Percentiles rank a stretch among this genome's conserved stretches.
phyloP scores from a whole-genome alignment of 2,329 filamentous ascomycete species.

The Botrytis sinoallii region DNA sequence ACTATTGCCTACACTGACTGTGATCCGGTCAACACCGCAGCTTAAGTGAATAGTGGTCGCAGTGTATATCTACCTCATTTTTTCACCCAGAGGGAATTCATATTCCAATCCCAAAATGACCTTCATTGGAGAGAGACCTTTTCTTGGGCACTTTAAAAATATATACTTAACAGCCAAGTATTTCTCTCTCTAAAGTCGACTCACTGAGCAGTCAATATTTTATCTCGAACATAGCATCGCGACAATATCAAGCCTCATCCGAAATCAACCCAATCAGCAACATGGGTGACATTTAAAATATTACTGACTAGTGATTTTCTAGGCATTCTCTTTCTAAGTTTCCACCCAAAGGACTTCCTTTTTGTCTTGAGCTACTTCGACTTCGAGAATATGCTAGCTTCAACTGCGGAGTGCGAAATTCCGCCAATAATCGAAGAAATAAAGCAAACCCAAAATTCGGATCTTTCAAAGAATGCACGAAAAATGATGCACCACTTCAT shows the following conservation, averaged over 20 bases:
- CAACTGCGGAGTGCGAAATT: neutral
- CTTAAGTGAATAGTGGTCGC: neutral
- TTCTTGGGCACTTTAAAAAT: neutral
- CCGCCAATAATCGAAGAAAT: neutral
- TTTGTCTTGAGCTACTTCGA: neutral
- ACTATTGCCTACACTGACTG: too few species aligned
- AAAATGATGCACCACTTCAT: neutral
- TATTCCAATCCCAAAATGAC: neutral
- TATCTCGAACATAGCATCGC: neutral
- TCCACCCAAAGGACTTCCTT: neutral
- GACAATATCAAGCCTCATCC: neutral
- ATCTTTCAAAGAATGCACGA: neutral
- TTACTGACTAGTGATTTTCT: neutral
- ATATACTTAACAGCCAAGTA: neutral
- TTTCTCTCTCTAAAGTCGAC: neutral
- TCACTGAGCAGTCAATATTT: neutral
- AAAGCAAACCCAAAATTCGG: neutral
- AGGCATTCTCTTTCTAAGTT: neutral
- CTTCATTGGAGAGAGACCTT: neutral
- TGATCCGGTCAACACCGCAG: neutral
- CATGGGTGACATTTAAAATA: neutral
- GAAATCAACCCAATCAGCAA: neutral
- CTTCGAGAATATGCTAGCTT: neutral
- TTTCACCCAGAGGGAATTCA: neutral
- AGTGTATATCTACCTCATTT: neutral